Conservation (phyloP, 179 eudicot species). For the Carnegiea gigantea region DNA sequence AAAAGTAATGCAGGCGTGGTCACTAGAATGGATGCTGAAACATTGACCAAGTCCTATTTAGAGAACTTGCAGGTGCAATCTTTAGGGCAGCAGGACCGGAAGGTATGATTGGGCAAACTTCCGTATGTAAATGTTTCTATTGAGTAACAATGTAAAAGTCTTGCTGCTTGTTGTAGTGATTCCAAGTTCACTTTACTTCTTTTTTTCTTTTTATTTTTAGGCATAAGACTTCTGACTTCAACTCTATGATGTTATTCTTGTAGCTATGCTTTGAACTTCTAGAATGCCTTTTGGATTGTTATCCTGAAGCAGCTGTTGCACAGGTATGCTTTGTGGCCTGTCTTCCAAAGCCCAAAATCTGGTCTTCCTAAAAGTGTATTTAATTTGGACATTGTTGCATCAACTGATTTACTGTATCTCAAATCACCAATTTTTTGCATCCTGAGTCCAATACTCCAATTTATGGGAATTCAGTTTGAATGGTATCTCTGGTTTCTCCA, state of each 20-base stretch:
- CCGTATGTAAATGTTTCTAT: constrained; percentile 6
- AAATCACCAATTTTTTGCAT: neutral
- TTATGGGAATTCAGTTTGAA: neutral
- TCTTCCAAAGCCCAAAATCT: constrained; percentile 6
- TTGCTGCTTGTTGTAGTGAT: constrained; percentile 1
- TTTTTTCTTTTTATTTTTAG: neutral
- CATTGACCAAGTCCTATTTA: constrained; percentile 56
- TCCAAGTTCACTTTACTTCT: neutral
- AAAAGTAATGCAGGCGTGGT: constrained; percentile 62
- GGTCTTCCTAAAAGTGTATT: constrained; percentile 14
- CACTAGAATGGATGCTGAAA: constrained; percentile 52
- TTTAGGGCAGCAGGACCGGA: constrained; percentile 77
- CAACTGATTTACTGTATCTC: neutral
- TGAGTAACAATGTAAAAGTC: neutral
- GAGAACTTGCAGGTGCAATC: constrained; percentile 76
- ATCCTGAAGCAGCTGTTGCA: constrained; percentile 50
- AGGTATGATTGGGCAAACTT: constrained; percentile 43
- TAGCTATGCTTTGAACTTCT: constrained; percentile 94
- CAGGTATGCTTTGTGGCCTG: constrained; percentile 46
- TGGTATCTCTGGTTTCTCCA: neutral
- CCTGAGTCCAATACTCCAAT: constrained; percentile 1
- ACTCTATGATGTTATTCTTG: constrained; percentile 26
- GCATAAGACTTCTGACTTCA: neutral
- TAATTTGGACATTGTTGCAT: neutral
- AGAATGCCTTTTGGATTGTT: constrained; percentile 59